Percentiles rank a stretch among this genome's conserved stretches.
phyloP scores from a whole-genome alignment of 2,329 filamentous ascomycete species.

The Nectriaceae sp. region DNA sequence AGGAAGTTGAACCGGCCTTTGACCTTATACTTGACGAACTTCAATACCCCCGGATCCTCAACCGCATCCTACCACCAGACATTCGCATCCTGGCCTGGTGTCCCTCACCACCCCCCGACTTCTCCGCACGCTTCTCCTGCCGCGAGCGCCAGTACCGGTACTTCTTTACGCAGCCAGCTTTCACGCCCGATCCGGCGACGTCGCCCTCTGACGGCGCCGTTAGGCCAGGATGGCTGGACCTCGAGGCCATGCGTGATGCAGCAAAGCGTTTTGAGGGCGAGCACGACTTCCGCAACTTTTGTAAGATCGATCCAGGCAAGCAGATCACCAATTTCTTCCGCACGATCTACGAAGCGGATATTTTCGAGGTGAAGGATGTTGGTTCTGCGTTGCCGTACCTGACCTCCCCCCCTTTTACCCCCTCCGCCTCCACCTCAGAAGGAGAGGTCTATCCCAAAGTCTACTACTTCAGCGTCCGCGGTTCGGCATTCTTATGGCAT shows the following conservation, averaged over 20 bases:
- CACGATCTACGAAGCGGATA: conserved; percentile 76
- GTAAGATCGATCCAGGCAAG: conserved; percentile 89
- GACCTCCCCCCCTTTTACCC: conserved; percentile 38
- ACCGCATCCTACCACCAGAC: conserved; percentile 83
- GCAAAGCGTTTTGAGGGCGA: conserved; percentile 78
- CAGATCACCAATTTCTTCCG: conserved; percentile 83
- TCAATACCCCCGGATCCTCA: conserved; percentile 79
- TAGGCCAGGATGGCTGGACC: conserved; percentile 80
- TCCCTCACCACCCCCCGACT: conserved; percentile 73
- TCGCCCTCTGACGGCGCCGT: conserved; percentile 14
- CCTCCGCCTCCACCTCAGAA: conserved; percentile 10
- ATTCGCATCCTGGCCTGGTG: conserved; percentile 95
- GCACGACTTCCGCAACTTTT: conserved; percentile 97
- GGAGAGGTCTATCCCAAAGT: conserved; percentile 57
- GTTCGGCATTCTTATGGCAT: conserved; percentile 95
- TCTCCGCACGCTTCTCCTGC: conserved; percentile 92
- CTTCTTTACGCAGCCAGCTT: conserved; percentile 95
- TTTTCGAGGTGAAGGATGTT: conserved; percentile 66
- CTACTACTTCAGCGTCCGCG: conserved; percentile 86
- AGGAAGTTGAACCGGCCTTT: conserved; percentile 34
- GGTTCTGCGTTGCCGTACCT: conserved; percentile 60
- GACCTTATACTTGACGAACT: conserved; percentile 80
- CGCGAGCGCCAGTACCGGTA: conserved; percentile 90
- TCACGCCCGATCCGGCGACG: conserved; percentile 57
- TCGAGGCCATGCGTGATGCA: conserved; percentile 81